A percentile compares a stretch with the other conserved stretches of the same genome.
phyloP scores from a whole-genome alignment of 1,284 basidiomycete species.

The Sanguinoderma infundibulare region DNA sequence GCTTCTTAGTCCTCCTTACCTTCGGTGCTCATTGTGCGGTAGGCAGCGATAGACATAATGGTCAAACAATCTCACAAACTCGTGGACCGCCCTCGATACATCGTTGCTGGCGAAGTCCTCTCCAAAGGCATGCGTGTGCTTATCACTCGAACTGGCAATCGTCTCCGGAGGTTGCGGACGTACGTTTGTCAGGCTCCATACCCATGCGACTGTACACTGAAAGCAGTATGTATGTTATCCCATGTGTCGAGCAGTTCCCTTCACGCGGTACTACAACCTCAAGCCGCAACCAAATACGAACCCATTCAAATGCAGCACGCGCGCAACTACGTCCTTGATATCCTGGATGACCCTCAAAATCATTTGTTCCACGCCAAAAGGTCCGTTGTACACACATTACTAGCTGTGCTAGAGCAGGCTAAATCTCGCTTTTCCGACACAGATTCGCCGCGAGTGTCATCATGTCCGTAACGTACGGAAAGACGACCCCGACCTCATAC shows the following conservation, averaged over 20 bases:
- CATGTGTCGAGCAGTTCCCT: conserved; percentile 4
- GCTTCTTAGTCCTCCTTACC: neutral
- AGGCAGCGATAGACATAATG: conserved; percentile 29
- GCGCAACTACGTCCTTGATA: conserved; percentile 14
- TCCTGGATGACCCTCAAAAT: conserved; percentile 12
- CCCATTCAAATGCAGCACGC: conserved; percentile 22
- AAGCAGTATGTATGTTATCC: neutral
- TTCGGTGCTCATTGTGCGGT: neutral
- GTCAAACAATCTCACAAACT: conserved; percentile 25
- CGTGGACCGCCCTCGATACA: conserved; percentile 23
- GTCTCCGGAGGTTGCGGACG: conserved; percentile 24
- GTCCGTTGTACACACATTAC: neutral
- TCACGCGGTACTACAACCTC: conserved; percentile 20
- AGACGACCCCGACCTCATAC: conserved; percentile 49
- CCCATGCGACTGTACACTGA: too few relatives aligned
- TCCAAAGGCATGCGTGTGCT: conserved; percentile 24
- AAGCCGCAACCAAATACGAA: conserved; percentile 13
- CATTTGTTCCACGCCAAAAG: conserved; percentile 10
- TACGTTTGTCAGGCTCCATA: neutral
- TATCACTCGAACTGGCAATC: conserved; percentile 19
- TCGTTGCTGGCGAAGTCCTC: conserved; percentile 25
- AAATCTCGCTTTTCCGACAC: neutral
- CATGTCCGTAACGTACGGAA: conserved; percentile 70
- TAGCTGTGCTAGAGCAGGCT: neutral
- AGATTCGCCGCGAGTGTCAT: conserved; percentile 70